phyloP scores from a whole-genome alignment of 78 protist genomes.

The Dictyostelium citrinum region DNA sequence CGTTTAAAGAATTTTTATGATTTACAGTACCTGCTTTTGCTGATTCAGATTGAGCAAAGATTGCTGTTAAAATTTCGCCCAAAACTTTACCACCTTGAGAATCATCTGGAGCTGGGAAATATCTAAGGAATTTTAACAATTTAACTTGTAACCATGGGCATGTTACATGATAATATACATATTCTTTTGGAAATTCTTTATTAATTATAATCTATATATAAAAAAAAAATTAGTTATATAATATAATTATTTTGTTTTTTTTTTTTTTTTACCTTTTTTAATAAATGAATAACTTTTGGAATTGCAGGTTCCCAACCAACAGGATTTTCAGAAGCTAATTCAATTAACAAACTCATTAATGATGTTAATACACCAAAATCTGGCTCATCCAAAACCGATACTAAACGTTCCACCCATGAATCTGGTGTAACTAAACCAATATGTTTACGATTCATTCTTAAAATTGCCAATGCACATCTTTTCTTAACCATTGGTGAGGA shows the following conservation, averaged over 20 bases:
- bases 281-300: conserved; percentile 65
- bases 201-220: conserved; percentile 71
- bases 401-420: conserved; percentile 70
- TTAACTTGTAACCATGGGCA: conserved; percentile 97
- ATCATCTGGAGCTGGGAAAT: conserved; percentile 90
- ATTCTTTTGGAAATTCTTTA: conserved; percentile 84
- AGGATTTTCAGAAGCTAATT: conserved; percentile 55
- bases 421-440: conserved; percentile 66
- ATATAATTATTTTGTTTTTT: not conserved
- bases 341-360: conserved; percentile 81
- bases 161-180: conserved; percentile 94
- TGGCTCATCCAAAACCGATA: conserved; percentile 84
- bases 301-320: conserved; percentile 71
- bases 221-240: not conserved
- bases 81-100: conserved; percentile 21
- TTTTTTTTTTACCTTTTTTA: conserved; percentile 36
- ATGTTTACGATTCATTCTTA: conserved; percentile 94
- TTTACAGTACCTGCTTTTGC: conserved; percentile 81
- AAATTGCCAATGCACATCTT: conserved; percentile 94
- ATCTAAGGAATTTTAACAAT: conserved; percentile 92
- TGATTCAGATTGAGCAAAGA: conserved; percentile 85
- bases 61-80: conserved; percentile 68
- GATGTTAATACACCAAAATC: conserved; percentile 91
- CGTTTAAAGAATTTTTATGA: conserved; percentile 91
- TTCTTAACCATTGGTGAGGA: conserved; percentile 82